Evolutionary conservation across 345 rosid species (phyloP).

Genomic region (Reutealis trisperma): DNA sequence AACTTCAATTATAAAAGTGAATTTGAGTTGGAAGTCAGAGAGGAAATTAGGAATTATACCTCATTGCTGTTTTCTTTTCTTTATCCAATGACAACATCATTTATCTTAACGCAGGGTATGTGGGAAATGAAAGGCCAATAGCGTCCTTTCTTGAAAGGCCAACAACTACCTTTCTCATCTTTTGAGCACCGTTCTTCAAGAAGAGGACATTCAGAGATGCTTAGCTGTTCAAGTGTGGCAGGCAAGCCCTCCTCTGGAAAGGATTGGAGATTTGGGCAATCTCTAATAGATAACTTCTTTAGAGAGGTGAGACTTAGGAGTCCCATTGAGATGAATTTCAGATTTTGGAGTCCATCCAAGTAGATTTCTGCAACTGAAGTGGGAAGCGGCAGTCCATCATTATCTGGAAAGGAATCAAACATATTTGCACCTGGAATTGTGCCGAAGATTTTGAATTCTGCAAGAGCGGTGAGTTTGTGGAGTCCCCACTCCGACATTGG

Average conservation of each 20-base stretch:
- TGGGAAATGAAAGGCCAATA: constrained; percentile 20
- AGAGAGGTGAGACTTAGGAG: background rate
- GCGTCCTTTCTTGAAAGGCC: too few species aligned
- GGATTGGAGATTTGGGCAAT: constrained; percentile 13
- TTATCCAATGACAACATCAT: too few species aligned
- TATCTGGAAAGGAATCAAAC: constrained; percentile 24
- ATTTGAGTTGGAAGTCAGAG: too few species aligned
- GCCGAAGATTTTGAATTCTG: constrained; percentile 9
- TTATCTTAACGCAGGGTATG: too few species aligned
- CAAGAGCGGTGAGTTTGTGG: constrained; percentile 22
- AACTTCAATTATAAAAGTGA: too few species aligned
- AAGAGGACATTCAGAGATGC: constrained; percentile 24
- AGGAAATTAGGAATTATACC: too few species aligned
- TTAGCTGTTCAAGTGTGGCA: constrained; percentile 17
- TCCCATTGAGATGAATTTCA: constrained; percentile 14
- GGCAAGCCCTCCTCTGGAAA: constrained; percentile 32
- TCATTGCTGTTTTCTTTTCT: too few species aligned
- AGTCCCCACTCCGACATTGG: constrained; percentile 26
- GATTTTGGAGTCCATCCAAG: background rate
- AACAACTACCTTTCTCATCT: constrained; percentile 19
- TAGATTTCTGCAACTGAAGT: constrained; percentile 13
- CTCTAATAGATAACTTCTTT: too few species aligned
- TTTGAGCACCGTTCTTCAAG: constrained; percentile 14
- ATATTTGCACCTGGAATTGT: background rate
- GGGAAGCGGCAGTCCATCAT: constrained; percentile 27